Base-by-base conservation (phyloP, 2,329 filamentous ascomycete genomes). In the Talaromyces sp. region DNA sequence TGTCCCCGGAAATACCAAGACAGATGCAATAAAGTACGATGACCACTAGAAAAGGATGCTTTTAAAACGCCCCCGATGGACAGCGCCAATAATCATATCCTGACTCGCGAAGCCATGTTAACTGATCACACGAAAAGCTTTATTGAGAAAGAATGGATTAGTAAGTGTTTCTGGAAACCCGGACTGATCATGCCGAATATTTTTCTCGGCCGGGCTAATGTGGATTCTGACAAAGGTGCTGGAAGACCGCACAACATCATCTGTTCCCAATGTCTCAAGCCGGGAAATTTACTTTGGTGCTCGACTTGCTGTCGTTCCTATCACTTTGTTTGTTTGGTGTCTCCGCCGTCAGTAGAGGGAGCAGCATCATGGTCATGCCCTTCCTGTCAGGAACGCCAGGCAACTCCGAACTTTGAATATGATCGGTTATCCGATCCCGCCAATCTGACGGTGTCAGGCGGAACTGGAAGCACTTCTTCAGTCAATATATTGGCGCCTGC, bases 231-330 rank as follows among this genome's bases (percentile, higher is more conserved):
- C 52, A 11, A 31, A 71, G 68, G 57, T 45, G 61, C 63, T 46
- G 69, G 68, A 13, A 68, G 62, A 52, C 67, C 65, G 19, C 68
- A 70, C 54, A 67, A 69, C 54, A 45, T 71, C 17, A 63, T 71
- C 40, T 71, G 69, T 36, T 69, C 65, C 1, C 55, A 59, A 17
- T 71, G 68, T 46, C 63, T 63, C 15, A 60, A 60, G 19, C 68
- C 69, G 6, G 63, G 65, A 21, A 61, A 66, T 40, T 39, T 71
- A 21, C 60, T 69, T 39, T 58, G 56, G 1, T 71, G 69, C 57
- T 61, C 63, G 48, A 69, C 67, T 7, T 71, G 69, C 59, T 69
- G 66, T 60, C 65, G 69, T 57, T 67, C 69, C 9, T 70, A 71
- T 57, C 69, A 71, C 57, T 53, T 55, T 22, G 56, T 55, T 15